A percentile compares a stretch with the other conserved stretches of the same genome.
Evolutionary conservation across 116 monocot genomes (phyloP).

Genomic region (Trichopus zeylanicus): DNA sequence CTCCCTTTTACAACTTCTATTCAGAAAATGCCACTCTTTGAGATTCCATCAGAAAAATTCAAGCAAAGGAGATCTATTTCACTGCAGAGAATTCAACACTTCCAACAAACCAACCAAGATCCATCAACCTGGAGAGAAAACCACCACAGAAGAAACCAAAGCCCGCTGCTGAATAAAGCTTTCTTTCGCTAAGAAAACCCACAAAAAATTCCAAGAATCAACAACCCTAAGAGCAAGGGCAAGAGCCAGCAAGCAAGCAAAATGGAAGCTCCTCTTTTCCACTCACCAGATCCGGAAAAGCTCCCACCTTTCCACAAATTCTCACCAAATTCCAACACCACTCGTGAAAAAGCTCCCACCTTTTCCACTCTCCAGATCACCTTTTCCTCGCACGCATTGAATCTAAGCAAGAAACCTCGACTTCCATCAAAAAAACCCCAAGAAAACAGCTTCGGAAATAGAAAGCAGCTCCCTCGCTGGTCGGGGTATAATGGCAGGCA

Average conservation of each 20-base stretch:
- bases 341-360: background rate
- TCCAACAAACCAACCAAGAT: background rate
- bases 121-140: background rate
- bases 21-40: no score
- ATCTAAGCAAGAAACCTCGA: background rate
- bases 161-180: background rate
- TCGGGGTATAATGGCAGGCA: constrained; percentile 67
- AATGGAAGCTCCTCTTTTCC: no score
- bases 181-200: background rate
- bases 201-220: no score
- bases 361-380: background rate
- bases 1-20: no score
- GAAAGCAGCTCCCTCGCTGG: background rate
- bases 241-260: no score
- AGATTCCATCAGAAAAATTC: no score
- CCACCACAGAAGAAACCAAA: background rate
- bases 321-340: background rate
- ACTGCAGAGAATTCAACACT: no score
- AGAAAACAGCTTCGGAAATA: background rate
- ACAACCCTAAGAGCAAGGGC: no score
- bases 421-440: background rate
- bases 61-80: no score
- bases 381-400: background rate
- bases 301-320: no score
- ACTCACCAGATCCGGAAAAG: no score